Conservation (phyloP, 495 filamentous ascomycete genomes). For the Cairneyella variabilis region DNA sequence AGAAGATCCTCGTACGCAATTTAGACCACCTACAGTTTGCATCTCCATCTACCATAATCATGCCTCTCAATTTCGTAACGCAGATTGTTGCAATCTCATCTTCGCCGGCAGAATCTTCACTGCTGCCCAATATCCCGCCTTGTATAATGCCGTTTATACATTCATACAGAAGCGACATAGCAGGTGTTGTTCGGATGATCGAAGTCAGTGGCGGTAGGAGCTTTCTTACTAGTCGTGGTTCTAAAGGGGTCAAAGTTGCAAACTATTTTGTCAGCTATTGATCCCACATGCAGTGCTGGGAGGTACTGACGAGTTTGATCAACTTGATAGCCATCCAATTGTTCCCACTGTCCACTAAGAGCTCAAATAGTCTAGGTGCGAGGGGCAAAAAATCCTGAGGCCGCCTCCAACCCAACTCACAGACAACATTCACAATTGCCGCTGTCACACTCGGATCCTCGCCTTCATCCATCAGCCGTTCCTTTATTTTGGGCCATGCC, state of each 20-base stretch:
- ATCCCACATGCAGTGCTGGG: not conserved
- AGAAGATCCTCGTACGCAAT: conserved; percentile 12
- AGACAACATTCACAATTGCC: conserved; percentile 93
- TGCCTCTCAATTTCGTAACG: conserved; percentile 86
- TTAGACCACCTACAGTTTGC: conserved; percentile 68
- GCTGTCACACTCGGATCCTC: conserved; percentile 93
- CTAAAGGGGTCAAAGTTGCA: conserved; percentile 87
- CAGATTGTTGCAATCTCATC: conserved; percentile 94
- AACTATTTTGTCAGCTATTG: conserved; percentile 57
- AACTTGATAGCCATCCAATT: conserved; percentile 99
- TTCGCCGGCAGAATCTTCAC: conserved; percentile 61
- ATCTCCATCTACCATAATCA: conserved; percentile 89
- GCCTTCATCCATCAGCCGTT: conserved; percentile 81
- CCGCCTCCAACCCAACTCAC: conserved; percentile 90
- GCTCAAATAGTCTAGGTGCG: conserved; percentile 85
- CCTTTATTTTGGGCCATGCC: conserved; percentile 95
- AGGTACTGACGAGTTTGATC: conserved; percentile 88
- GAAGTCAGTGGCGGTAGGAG: conserved; percentile 90
- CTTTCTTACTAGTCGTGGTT: conserved; percentile 87
- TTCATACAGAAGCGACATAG: conserved; percentile 95
- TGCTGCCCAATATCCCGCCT: conserved; percentile 82
- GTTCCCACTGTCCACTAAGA: conserved; percentile 88
- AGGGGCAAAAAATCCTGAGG: conserved; percentile 91
- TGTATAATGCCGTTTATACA: conserved; percentile 98
- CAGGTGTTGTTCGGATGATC: conserved; percentile 88